Evolutionary conservation across 2,329 filamentous ascomycete species (phyloP), one percentile per base, ranked within the genome.

Genomic region (Blumeriella jaapii): DNA sequence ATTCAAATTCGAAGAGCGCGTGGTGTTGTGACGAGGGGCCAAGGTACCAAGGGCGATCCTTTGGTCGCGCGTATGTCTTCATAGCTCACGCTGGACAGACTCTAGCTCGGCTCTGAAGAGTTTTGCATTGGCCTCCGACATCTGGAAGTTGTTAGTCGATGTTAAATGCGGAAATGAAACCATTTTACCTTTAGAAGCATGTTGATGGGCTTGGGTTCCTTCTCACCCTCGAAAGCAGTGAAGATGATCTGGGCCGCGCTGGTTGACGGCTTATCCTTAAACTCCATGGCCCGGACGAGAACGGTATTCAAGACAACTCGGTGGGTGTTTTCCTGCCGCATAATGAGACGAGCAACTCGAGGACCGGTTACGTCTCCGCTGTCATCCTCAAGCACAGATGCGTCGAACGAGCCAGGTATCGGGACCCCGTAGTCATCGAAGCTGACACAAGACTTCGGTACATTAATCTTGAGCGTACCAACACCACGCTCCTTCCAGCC

Each of bases 311-410:
- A 65, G 42, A 94, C 78, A 35, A 96, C 76, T 14, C 85, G 74
- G 51, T 87, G 77, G 1, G 84, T 91, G 41, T 86, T 85, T 52
- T 95, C 87, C 47, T 93, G 85, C 12, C 89, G 79, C 76, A 95
- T 86, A 42, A 96, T 71, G 46, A 96, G 71, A 26, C 89, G 80
- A 15, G 79, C 69, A 38, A 73, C 40, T 46, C 48, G 64, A 33
- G 63, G 59, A 12, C 48, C 50, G 26, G 40, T 45, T 24, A 48
- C 48, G 24, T 50, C 53, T 13, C 47, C 49, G 13, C 53, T 47
- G 8, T 55, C 56, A 2, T 64, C 61, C 12, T 68, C 62, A 3
- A 65, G 58, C 32, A 68, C 65, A 4, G 71, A 74, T 12, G 64
- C 64, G 47, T 76, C 69, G 37, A 77, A 76, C 11, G 64, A 66